A percentile compares a stretch with the other conserved stretches of the same genome.
These are phyloP conservation scores for Colletotrichum tamarilloi DNA, from an alignment of 2,329 filamentous ascomycete genomes.

Conservation along the genomic window DNA sequence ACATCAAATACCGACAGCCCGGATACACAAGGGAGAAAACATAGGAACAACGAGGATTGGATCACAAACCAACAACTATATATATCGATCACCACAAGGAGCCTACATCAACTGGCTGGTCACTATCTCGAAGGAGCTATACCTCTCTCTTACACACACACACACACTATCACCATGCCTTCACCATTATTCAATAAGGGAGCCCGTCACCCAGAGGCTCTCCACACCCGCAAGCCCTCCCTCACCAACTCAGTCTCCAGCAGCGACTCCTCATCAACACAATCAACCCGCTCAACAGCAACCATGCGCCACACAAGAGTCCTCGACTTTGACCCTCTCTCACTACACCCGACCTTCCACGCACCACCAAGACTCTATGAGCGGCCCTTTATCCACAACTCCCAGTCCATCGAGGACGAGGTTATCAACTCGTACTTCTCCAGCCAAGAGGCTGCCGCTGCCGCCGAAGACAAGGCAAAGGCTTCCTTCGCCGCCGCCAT, in stretches of 20 bases:
- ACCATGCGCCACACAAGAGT: slow-evolving; percentile 26
- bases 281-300: slow-evolving; percentile 29
- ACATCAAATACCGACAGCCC: slow-evolving; percentile 3
- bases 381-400: slow-evolving; percentile 35
- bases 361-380: slow-evolving; percentile 36
- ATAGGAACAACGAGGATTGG: not conserved
- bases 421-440: slow-evolving; percentile 35
- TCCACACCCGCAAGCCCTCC: slow-evolving; percentile 37
- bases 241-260: slow-evolving; percentile 37
- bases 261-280: slow-evolving; percentile 34
- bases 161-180: slow-evolving; percentile 13
- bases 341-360: slow-evolving; percentile 36
- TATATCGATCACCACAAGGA: not conserved
- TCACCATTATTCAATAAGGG: slow-evolving; percentile 13
- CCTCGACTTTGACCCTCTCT: slow-evolving; percentile 36
- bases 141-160: not conserved
- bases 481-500: slow-evolving; percentile 16
- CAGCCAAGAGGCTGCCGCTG: slow-evolving; percentile 9
- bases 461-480: slow-evolving; percentile 7
- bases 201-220: slow-evolving; percentile 21
- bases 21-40: not conserved
- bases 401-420: slow-evolving; percentile 28
- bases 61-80: not conserved
- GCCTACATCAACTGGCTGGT: slow-evolving; percentile 2
- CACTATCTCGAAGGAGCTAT: not conserved